Percentiles rank a stretch among this genome's conserved stretches.
These are phyloP conservation scores for Boletus pseudo-olivaceus DNA, from an alignment of 768 basidiomycete genomes.

Conservation along the genomic window DNA sequence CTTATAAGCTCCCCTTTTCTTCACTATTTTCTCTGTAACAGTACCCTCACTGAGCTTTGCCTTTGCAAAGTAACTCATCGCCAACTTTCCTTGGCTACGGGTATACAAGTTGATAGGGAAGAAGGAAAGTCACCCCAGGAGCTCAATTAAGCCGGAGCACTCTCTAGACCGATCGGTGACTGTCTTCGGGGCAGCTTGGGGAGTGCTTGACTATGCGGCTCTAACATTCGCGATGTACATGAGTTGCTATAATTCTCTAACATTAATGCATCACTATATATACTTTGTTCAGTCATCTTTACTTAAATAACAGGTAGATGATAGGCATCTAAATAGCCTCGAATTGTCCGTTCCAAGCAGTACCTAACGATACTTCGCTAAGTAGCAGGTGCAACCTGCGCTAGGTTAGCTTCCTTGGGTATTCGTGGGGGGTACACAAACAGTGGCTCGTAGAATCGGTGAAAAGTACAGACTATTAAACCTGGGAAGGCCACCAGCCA, in stretches of 20 bases:
- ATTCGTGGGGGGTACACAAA: neutral
- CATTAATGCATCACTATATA: neutral
- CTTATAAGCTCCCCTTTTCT: neutral
- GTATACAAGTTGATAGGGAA: conserved; percentile 50
- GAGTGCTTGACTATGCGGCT: conserved; percentile 75
- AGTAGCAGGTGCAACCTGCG: neutral
- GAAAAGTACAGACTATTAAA: neutral
- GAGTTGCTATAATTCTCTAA: neutral
- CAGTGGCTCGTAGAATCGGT: neutral
- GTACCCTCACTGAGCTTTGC: conserved; percentile 31
- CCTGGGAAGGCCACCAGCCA: too few species aligned
- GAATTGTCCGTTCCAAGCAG: neutral
- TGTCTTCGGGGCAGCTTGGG: conserved; percentile 39
- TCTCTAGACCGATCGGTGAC: conserved; percentile 41
- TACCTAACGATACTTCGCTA: neutral
- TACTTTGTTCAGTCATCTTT: neutral
- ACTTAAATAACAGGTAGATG: conserved; percentile 1
- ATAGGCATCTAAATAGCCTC: neutral
- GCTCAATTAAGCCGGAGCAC: conserved; percentile 83
- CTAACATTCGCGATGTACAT: conserved; percentile 40
- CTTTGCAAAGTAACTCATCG: conserved; percentile 53
- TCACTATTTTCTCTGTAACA: neutral
- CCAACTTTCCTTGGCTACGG: conserved; percentile 42
- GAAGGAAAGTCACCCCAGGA: conserved; percentile 35
- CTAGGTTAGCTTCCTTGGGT: neutral